A percentile compares a stretch with the other conserved stretches of the same genome.
Evolutionary conservation across 371 early-diverging fungal species (phyloP).

Genomic region (Vairimorpha necatrix): DNA sequence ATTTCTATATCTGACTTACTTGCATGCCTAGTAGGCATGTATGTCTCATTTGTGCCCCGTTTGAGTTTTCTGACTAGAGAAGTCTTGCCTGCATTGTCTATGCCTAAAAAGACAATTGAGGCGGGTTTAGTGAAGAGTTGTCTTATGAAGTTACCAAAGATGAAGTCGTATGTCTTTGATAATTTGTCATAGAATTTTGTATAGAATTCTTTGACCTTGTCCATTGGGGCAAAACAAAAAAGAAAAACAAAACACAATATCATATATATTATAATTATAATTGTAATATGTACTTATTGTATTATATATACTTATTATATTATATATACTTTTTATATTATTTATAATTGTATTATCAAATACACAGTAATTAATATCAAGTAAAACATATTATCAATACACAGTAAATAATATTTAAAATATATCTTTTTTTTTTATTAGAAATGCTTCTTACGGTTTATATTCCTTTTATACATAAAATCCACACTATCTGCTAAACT

Average conservation of each 20-base stretch:
- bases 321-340: too few species aligned
- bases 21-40: slow-evolving; percentile 86
- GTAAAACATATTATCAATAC: too few species aligned
- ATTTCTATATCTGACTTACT: slow-evolving; percentile 59
- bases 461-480: slow-evolving; percentile 48
- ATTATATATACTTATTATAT: neutral
- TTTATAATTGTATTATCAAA: too few species aligned
- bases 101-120: slow-evolving; percentile 93
- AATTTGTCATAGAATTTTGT: slow-evolving; percentile 26
- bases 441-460: slow-evolving; percentile 10
- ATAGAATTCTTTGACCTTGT: slow-evolving; percentile 1
- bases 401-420: too few species aligned
- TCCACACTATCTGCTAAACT: slow-evolving; percentile 40
- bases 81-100: slow-evolving; percentile 99
- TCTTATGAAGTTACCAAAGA: slow-evolving; percentile 46
- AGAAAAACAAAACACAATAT: neutral
- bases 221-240: neutral
- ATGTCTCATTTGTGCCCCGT: slow-evolving; percentile 85
- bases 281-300: neutral
- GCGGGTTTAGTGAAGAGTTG: slow-evolving; percentile 73
- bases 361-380: too few species aligned
- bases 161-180: slow-evolving; percentile 39
- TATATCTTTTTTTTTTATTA: too few species aligned
- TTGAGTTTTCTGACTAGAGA: slow-evolving; percentile 96
- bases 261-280: neutral